phyloP scores from a whole-genome alignment of 257 asterid genomes.

The Solanum commersonii region DNA sequence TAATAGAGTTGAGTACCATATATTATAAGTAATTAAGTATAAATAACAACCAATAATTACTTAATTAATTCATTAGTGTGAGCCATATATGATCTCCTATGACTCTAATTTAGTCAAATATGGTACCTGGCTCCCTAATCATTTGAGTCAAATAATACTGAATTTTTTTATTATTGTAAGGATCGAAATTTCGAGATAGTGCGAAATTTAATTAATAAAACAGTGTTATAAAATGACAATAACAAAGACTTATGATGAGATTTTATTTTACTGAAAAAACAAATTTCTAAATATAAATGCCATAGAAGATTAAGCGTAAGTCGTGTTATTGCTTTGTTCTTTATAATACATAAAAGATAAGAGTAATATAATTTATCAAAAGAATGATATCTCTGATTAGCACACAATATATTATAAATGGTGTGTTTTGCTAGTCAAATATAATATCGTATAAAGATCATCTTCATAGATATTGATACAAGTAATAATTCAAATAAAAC shows the following conservation, averaged over 20 bases:
- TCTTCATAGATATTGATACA: no score
- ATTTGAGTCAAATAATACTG: neutral
- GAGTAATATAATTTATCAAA: no score
- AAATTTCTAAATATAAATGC: no score
- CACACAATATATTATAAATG: neutral
- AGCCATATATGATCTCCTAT: neutral
- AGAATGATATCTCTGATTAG: neutral
- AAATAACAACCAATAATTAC: neutral
- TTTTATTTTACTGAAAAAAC: no score
- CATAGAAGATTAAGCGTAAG: neutral
- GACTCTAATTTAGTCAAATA: neutral
- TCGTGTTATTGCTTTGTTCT: neutral
- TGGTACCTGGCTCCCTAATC: neutral
- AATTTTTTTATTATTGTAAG: neutral
- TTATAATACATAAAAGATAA: neutral
- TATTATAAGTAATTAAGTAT: neutral
- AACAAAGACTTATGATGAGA: neutral
- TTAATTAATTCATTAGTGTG: neutral
- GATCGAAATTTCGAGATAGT: neutral
- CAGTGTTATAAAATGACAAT: neutral
- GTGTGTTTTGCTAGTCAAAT: neutral
- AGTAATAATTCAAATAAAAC: no score
- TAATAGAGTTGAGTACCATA: neutral
- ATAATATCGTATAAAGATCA: no score
- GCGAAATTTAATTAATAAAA: neutral